Evolutionary conservation across 768 basidiomycete species (phyloP).

Genomic region (Baorangia bicolor): DNA sequence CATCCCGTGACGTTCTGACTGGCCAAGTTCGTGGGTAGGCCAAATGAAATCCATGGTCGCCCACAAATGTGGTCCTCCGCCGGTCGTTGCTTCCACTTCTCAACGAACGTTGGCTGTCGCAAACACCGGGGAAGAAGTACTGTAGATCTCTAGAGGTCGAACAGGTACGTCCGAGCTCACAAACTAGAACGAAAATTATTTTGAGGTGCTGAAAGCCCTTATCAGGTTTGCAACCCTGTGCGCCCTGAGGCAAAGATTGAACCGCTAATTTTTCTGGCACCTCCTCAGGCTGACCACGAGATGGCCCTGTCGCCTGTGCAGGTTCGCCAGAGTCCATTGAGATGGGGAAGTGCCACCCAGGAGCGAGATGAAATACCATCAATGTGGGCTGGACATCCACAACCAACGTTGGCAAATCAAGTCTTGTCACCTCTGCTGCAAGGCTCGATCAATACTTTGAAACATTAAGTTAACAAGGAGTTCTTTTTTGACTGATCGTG

Average conservation of each 20-base stretch:
- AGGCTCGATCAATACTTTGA: neutral
- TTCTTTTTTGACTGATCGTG: neutral
- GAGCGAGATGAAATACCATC: neutral
- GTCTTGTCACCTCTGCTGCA: neutral
- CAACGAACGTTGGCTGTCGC: neutral
- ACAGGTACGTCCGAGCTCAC: neutral
- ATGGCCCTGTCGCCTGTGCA: neutral
- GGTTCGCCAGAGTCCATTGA: neutral
- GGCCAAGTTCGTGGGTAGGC: neutral
- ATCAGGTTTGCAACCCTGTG: neutral
- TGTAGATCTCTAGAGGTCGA: neutral
- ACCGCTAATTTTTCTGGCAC: neutral
- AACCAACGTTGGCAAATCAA: neutral
- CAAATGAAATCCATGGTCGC: neutral
- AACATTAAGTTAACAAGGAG: neutral
- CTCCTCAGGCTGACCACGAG: no score
- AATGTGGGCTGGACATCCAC: neutral
- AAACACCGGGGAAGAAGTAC: neutral
- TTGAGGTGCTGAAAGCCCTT: neutral
- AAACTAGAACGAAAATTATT: neutral
- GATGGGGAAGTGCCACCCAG: neutral
- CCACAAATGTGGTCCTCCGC: neutral
- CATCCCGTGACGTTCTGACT: neutral
- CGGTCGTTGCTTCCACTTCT: neutral
- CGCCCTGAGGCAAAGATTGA: neutral